phyloP scores from a whole-genome alignment of 2,329 filamentous ascomycete species.

The Ilyonectria destructans region DNA sequence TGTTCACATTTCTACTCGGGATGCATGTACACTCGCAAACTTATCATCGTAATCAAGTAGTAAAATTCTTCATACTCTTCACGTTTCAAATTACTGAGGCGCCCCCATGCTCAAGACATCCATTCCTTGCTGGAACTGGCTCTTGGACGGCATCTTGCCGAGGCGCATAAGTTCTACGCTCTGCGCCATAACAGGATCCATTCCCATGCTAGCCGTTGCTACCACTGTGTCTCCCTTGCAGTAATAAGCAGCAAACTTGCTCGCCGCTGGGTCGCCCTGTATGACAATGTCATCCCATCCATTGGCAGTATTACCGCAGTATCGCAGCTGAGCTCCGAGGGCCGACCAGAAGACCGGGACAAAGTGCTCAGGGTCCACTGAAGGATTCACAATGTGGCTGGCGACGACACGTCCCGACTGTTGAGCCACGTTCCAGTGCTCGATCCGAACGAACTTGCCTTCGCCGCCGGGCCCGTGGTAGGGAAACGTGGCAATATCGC shows the following conservation, averaged over 20 bases:
- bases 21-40: no score
- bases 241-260: conserved; percentile 92
- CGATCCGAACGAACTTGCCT: conserved; percentile 84
- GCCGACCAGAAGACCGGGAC: conserved; percentile 99
- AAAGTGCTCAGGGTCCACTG: conserved; percentile 77
- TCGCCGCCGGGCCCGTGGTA: conserved; percentile 91
- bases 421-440: conserved; percentile 99
- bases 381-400: conserved; percentile 79
- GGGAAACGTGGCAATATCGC: conserved; percentile 95
- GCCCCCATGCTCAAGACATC: conserved; percentile 65
- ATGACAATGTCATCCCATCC: conserved; percentile 92
- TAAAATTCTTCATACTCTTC: no score
- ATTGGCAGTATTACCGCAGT: conserved; percentile 87
- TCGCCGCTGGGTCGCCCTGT: conserved; percentile 82
- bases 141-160: conserved; percentile 88
- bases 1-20: no score
- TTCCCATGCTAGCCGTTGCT: conserved; percentile 91
- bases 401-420: conserved; percentile 90
- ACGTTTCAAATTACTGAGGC: conserved; percentile 29
- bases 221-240: conserved; percentile 88
- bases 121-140: conserved; percentile 77
- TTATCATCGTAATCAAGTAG: no score
- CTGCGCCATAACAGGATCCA: conserved; percentile 90
- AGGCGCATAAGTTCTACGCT: conserved; percentile 87
- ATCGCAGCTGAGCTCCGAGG: conserved; percentile 88